Conservation (phyloP, 2,329 filamentous ascomycete genomes). For the Aspergillus candidus region DNA sequence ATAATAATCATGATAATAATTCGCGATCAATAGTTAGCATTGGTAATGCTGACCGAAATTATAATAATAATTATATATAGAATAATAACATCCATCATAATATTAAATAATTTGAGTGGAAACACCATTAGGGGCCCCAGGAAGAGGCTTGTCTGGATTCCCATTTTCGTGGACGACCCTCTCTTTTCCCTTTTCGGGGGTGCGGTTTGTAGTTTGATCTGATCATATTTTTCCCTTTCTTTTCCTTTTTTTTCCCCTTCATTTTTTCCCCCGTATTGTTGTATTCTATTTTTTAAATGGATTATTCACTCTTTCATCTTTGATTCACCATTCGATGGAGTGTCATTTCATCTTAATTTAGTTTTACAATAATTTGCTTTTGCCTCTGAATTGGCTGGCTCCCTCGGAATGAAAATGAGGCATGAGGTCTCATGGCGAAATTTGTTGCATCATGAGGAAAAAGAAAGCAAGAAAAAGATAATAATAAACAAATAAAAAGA, state of each 20-base stretch:
- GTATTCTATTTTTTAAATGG: background rate
- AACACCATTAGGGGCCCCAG: constrained; percentile 22
- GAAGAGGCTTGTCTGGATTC: background rate
- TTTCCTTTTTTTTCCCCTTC: background rate
- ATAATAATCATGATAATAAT: no score
- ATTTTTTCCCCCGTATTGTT: constrained; percentile 2
- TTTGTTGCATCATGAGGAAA: constrained; percentile 20
- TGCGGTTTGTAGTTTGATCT: no score
- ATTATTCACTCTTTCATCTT: no score
- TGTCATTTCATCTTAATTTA: constrained; percentile 4
- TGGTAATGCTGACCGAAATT: no score
- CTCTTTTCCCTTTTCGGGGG: background rate
- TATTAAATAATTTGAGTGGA: constrained; percentile 18
- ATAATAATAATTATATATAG: no score
- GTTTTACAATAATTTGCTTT: background rate
- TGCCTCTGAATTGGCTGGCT: constrained; percentile 1
- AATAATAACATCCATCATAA: no score
- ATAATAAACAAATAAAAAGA: constrained; percentile 6
- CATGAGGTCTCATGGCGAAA: constrained; percentile 13
- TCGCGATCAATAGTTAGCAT: no score
- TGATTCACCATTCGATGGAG: background rate
- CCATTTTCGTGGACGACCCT: background rate
- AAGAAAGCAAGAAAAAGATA: constrained; percentile 9
- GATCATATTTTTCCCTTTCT: constrained; percentile 2
- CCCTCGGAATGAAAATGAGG: constrained; percentile 12